Evolutionary conservation across 805 yeast species (phyloP), one percentile per base, ranked within the genome.

Genomic region (Monosporozyma siamensis): DNA sequence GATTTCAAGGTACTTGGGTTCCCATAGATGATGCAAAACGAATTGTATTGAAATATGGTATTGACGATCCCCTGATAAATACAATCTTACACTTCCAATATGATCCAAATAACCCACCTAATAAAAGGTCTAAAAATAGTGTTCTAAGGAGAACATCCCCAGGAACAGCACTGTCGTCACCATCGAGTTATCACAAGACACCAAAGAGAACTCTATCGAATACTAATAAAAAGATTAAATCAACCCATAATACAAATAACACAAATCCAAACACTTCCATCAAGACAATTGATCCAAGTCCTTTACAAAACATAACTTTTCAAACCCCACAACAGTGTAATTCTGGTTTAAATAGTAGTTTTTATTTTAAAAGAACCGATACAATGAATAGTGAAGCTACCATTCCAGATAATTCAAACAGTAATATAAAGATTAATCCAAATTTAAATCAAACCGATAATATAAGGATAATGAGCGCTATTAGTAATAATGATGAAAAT

Each of bases 1-100:
- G 87, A 40, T 83, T 82, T 55, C 92, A 84, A 63, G 94, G 94
- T 4, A 82, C 94, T 2, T 84, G 92, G 92, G 77, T 84, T 31
- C 92, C 94, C 0, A 57, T 83, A 32, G 71, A 69, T 3, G 74
- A 77, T 48, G 90, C 90, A 2, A 69, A 69, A 35, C 69, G 74
- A 38, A 66, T 81, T 51, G 79, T 78, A 4, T 65, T 69, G 36
- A 68, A 67, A 38, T 71, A 75, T 49, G 72, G 71, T 1, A 74
- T 77, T 15, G 62, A 69, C 34, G 77, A 74, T 21, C 67, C 70
- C 8, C 67, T 78, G 41, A 69, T 71, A 21, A 72, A 63, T 4
- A 45, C 71, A 3, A 75, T 82, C 1, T 61, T 82, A 39, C 71
- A 71, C 37, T 81, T 76, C 52, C 71, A 57, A 52, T 73, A 72